Percentiles rank a stretch among this genome's conserved stretches.
Conservation (phyloP, 2,329 filamentous ascomycete species). For the Trichoderma koningiopsis region DNA sequence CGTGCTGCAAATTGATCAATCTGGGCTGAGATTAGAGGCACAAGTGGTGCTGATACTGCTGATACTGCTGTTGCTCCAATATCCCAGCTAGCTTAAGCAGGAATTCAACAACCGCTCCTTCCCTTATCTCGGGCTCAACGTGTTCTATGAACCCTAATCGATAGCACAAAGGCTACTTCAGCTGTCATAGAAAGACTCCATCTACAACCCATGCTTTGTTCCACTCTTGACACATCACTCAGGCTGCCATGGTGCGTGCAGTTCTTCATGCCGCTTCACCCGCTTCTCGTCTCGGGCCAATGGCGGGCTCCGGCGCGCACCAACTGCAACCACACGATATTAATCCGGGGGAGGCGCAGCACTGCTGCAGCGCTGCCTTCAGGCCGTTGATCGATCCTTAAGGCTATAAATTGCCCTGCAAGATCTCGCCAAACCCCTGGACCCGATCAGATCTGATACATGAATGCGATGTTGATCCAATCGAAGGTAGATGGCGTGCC, state of each 20-base stretch:
- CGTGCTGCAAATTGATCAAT: neutral
- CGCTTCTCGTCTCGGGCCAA: neutral
- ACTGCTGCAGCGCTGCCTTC: conserved; percentile 7
- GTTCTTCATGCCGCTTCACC: neutral
- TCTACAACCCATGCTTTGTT: neutral
- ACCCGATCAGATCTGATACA: neutral
- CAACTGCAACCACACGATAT: neutral
- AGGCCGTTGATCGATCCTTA: neutral
- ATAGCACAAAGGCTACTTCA: neutral
- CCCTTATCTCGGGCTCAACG: too few relatives aligned
- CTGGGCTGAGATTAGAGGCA: neutral
- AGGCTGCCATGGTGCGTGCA: neutral
- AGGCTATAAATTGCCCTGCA: conserved; percentile 2
- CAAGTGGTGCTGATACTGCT: neutral
- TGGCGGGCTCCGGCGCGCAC: conserved; percentile 1
- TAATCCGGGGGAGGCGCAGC: conserved; percentile 23
- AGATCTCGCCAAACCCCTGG: conserved; percentile 3
- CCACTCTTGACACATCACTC: neutral
- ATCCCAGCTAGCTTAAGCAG: too few relatives aligned
- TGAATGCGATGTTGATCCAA: neutral
- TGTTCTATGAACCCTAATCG: neutral
- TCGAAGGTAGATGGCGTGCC: neutral
- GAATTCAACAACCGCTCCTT: too few relatives aligned
- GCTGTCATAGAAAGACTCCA: neutral
- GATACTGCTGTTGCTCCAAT: too few relatives aligned